Evolutionary conservation across 345 rosid genomes (phyloP).

Genomic region (Eucalyptus coolabah): DNA sequence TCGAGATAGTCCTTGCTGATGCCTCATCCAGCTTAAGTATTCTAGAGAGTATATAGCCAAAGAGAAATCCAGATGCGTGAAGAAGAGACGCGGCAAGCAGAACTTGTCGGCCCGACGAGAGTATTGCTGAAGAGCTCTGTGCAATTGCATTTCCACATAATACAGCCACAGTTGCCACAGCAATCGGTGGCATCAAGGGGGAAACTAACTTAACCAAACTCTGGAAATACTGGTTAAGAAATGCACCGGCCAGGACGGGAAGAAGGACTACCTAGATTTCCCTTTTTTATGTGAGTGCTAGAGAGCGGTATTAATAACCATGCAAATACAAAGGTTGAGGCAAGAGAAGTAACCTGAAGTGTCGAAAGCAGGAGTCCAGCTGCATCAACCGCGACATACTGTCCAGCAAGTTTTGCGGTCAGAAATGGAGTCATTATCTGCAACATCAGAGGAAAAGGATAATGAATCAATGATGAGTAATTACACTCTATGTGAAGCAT

Average conservation of each 20-base stretch:
- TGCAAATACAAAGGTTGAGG: neutral
- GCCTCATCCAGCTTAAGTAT: conserved; percentile 45
- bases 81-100: conserved; percentile 53
- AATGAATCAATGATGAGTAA: neutral
- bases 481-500: neutral
- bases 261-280: conserved; percentile 68
- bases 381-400: conserved; percentile 82
- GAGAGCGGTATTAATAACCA: neutral
- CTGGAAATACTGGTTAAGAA: conserved; percentile 68
- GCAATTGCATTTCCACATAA: conserved; percentile 79
- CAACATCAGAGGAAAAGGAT: neutral
- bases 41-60: conserved; percentile 69
- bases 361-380: conserved; percentile 58
- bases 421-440: conserved; percentile 91
- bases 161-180: conserved; percentile 75
- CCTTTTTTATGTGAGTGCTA: neutral
- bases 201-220: conserved; percentile 62
- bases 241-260: conserved; percentile 77
- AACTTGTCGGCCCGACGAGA: conserved; percentile 65
- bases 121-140: conserved; percentile 63
- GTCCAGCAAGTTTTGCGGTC: conserved; percentile 78
- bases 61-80: conserved; percentile 78
- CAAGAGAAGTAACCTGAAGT: conserved; percentile 39
- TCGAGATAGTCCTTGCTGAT: conserved; percentile 66
- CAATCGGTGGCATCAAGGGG: conserved; percentile 76